phyloP scores from a whole-genome alignment of 2,329 filamentous ascomycete species.

The Aureobasidium musti region DNA sequence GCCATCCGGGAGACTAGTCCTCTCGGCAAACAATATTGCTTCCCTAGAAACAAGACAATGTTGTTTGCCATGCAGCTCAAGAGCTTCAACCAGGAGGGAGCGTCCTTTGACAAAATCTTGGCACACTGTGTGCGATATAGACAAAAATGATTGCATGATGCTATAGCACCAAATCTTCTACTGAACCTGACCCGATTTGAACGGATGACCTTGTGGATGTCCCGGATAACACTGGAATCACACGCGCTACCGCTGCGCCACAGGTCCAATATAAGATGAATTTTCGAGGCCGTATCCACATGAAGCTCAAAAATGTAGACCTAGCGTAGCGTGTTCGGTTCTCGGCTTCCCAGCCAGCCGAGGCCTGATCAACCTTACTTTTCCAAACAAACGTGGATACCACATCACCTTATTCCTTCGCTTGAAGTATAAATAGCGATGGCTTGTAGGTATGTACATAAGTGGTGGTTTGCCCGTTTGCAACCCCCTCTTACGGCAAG shows the following conservation, averaged over 20 bases:
- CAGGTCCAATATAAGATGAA: not conserved
- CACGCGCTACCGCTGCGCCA: constrained; percentile 3
- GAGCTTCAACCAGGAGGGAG: too few species aligned
- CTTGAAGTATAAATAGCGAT: not conserved
- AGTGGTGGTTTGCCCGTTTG: not conserved
- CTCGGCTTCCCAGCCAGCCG: not conserved
- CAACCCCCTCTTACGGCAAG: not conserved
- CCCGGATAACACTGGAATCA: not conserved
- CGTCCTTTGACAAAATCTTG: too few species aligned
- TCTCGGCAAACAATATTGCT: too few species aligned
- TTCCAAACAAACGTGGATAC: constrained; percentile 8
- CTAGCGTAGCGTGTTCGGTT: not conserved
- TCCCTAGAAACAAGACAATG: too few species aligned
- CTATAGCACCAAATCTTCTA: not conserved
- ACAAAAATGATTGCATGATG: not conserved
- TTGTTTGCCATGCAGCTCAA: too few species aligned
- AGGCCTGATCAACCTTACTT: not conserved
- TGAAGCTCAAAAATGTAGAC: too few species aligned
- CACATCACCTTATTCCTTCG: constrained; percentile 4
- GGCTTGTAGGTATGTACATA: not conserved
- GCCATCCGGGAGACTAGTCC: too few species aligned
- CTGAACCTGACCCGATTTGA: constrained; percentile 3
- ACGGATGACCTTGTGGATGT: constrained; percentile 5
- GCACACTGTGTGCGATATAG: not conserved
- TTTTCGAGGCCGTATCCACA: not conserved